Evolutionary conservation across 257 asterid genomes (phyloP).

Genomic region (Eucommia ulmoides): DNA sequence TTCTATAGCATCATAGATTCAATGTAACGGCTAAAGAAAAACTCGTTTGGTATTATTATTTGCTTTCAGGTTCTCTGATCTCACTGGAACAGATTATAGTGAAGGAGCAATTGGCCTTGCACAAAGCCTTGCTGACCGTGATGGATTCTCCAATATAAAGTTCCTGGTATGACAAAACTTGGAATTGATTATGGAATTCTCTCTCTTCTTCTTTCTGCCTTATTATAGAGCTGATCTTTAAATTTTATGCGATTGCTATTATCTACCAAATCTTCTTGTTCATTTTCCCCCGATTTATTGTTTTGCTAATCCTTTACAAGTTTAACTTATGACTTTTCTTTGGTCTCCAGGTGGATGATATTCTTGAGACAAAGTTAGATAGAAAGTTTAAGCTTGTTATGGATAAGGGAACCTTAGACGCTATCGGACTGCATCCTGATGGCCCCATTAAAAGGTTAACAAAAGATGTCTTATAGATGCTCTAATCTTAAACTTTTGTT

Average conservation of each 20-base stretch:
- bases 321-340: no score
- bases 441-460: constrained; percentile 84
- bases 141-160: constrained; percentile 64
- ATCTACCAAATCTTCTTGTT: neutral
- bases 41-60: no score
- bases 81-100: constrained; percentile 92
- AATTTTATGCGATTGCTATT: neutral
- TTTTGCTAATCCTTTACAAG: no score
- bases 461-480: neutral
- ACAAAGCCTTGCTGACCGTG: constrained; percentile 72
- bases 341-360: constrained; percentile 72
- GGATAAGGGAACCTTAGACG: constrained; percentile 96
- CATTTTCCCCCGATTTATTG: neutral
- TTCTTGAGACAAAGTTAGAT: constrained; percentile 82
- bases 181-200: neutral
- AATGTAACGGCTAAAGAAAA: no score
- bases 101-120: constrained; percentile 93
- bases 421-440: constrained; percentile 96
- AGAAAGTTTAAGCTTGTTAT: constrained; percentile 71
- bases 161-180: constrained; percentile 45
- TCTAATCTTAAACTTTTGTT: neutral
- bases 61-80: constrained; percentile 77
- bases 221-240: neutral
- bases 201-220: neutral
- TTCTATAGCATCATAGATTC: no score